phyloP scores from a whole-genome alignment of 2,329 filamentous ascomycete species.

The Moelleriella libera region DNA sequence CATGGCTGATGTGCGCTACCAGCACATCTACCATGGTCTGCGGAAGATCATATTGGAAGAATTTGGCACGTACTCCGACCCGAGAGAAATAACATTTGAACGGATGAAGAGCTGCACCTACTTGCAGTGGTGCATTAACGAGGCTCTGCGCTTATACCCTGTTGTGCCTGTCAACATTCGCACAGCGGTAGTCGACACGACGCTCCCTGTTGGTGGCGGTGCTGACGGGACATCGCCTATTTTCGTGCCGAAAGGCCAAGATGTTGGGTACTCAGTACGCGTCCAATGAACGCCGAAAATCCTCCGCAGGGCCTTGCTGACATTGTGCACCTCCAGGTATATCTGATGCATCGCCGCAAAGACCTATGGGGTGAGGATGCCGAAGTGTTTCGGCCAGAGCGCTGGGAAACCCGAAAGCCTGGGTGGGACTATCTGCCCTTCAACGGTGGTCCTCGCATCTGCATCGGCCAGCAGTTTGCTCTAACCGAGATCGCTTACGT shows the following conservation, averaged over 20 bases:
- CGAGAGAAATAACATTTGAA: constrained; percentile 12
- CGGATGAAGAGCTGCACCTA: constrained; percentile 10
- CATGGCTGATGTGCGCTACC: constrained; percentile 21
- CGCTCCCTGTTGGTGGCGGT: constrained; percentile 36
- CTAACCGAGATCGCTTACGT: constrained; percentile 12
- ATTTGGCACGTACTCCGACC: constrained; percentile 31
- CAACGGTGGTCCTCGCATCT: neutral
- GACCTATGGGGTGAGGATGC: constrained; percentile 25
- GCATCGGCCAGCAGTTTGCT: neutral
- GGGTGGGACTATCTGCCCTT: constrained; percentile 11
- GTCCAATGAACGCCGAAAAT: too few relatives aligned
- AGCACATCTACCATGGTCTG: constrained; percentile 25
- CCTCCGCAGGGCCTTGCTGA: neutral
- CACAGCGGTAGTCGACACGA: constrained; percentile 23
- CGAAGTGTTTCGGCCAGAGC: constrained; percentile 24
- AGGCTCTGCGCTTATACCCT: constrained; percentile 10
- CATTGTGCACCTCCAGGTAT: constrained; percentile 4
- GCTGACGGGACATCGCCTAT: constrained; percentile 29
- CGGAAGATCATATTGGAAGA: constrained; percentile 22
- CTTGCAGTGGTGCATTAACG: constrained; percentile 12
- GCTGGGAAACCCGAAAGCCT: constrained; percentile 16
- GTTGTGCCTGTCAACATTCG: constrained; percentile 11
- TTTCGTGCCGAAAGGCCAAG: constrained; percentile 31
- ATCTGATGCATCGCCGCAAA: constrained; percentile 21
- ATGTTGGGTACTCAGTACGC: constrained; percentile 21